These are phyloP conservation scores for Coniferiporia sulphurascens DNA, from an alignment of 1,284 basidiomycete genomes.

Conservation along the genomic window DNA sequence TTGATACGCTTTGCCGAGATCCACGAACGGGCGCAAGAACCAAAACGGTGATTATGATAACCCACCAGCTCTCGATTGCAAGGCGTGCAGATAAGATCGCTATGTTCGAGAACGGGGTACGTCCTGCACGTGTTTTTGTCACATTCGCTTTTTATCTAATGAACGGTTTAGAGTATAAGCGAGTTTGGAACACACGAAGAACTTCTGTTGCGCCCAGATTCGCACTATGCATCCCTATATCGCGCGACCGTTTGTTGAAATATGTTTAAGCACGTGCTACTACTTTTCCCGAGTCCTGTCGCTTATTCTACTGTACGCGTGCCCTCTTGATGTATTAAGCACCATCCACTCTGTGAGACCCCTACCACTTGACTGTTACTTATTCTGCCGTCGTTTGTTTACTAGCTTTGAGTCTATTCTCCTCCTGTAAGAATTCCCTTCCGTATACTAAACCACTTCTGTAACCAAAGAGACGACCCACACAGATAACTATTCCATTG, in stretches of 20 bases:
- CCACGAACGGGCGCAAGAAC: constrained; percentile 44
- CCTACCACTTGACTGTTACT: not conserved
- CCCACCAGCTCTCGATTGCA: constrained; percentile 76
- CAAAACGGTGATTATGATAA: constrained; percentile 80
- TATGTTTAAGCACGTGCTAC: not conserved
- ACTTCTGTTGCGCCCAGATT: constrained; percentile 53
- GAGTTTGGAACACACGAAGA: constrained; percentile 80
- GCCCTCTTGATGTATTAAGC: not conserved
- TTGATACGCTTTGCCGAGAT: constrained; percentile 54
- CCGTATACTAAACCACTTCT: not conserved
- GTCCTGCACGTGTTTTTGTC: constrained; percentile 23
- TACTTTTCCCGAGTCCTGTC: not conserved
- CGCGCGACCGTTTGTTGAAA: constrained; percentile 51
- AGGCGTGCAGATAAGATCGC: constrained; percentile 78
- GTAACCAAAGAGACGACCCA: not conserved
- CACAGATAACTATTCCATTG: not conserved
- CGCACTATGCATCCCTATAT: constrained; percentile 63
- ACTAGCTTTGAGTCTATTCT: not conserved
- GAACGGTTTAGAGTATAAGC: constrained; percentile 53
- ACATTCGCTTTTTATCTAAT: constrained; percentile 17
- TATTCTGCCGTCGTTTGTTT: not conserved
- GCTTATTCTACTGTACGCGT: not conserved
- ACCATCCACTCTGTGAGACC: not conserved
- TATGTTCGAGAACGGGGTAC: constrained; percentile 79
- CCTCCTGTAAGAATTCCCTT: not conserved